Base-by-base conservation (phyloP, 1,139 yeast genomes). In the Geotrichum carabidarum region DNA sequence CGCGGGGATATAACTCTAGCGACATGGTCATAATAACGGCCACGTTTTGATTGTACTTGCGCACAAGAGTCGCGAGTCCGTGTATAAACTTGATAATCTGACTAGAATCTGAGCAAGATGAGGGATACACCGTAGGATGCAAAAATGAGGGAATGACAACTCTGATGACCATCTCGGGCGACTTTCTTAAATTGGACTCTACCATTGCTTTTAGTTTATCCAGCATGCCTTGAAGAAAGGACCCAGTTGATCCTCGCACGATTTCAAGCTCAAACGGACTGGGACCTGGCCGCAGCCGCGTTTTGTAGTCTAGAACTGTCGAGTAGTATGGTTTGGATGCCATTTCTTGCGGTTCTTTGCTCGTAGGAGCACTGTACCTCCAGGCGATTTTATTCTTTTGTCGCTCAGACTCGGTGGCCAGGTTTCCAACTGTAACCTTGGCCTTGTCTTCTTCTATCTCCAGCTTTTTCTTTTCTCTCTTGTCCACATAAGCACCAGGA, bases 401-500 rank as follows among this genome's bases (percentile, higher is more conserved):
- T 62, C 58, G 56, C 18, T 57, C 53, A 18, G 51, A 56, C 6
- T 62, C 57, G 54, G 75, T 75, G 4, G 81, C 71, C 62, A 85
- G 66, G 64, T 86, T 86, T 36, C 84, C 81, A 3, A 86, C 91
- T 54, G 88, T 82, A 4, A 86, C 69, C 63, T 82, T 81, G 7
- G 81, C 74, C 63, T 84, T 84, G 58, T 84, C 81, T 56, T 78
- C 80, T 30, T 72, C 68, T 4, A 86, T 79, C 27, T 81, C 80
- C 65, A 80, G 82, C 67, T 83, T 83, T 59, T 82, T 80, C 8
- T 83, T 90, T 62, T 78, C 83, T 17, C 81, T 76, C 31, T 85
- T 79, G 22, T 93, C 94, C 62, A 83, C 79, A 65, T 85, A 86
- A 1, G 84, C 67, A 1, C 95, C 96, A 0, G 97, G 97, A 6